Evolutionary conservation across 768 basidiomycete genomes (phyloP).

Genomic region (Clitopilus hobsonii): DNA sequence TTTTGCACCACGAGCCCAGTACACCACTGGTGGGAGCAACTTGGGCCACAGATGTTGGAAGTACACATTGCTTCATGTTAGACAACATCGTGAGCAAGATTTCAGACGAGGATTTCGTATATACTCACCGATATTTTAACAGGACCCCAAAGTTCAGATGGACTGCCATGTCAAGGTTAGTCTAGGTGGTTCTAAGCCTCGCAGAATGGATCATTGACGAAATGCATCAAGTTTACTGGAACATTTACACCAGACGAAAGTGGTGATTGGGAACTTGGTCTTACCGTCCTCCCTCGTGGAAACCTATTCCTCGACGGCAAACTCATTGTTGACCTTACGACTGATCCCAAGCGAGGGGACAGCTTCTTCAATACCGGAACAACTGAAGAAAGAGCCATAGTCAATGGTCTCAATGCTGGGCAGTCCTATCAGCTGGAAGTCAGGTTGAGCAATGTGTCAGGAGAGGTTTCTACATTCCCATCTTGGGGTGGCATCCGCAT

Average conservation of each 20-base stretch:
- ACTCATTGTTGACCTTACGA: constrained; percentile 41
- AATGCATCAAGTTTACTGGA: constrained; percentile 27
- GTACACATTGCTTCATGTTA: background rate
- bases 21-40: constrained; percentile 15
- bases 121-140: too few relatives aligned
- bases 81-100: background rate
- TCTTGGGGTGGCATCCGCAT: constrained; percentile 37
- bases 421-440: constrained; percentile 35
- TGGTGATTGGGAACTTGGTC: constrained; percentile 46
- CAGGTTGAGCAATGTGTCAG: constrained; percentile 29
- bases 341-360: constrained; percentile 28
- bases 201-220: background rate
- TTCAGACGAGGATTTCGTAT: too few relatives aligned
- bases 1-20: constrained; percentile 16
- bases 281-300: constrained; percentile 37
- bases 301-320: constrained; percentile 51
- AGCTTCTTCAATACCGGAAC: constrained; percentile 42
- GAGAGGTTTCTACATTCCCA: constrained; percentile 26
- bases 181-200: background rate
- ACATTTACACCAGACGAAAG: constrained; percentile 47
- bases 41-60: constrained; percentile 35
- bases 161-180: constrained; percentile 37
- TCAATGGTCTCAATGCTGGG: constrained; percentile 36
- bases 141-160: constrained; percentile 26
- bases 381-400: constrained; percentile 27